Evolutionary conservation across 2,329 filamentous ascomycete genomes (phyloP), one percentile per base, ranked within the genome.

Genomic region (Pseudocercospora vitis): DNA sequence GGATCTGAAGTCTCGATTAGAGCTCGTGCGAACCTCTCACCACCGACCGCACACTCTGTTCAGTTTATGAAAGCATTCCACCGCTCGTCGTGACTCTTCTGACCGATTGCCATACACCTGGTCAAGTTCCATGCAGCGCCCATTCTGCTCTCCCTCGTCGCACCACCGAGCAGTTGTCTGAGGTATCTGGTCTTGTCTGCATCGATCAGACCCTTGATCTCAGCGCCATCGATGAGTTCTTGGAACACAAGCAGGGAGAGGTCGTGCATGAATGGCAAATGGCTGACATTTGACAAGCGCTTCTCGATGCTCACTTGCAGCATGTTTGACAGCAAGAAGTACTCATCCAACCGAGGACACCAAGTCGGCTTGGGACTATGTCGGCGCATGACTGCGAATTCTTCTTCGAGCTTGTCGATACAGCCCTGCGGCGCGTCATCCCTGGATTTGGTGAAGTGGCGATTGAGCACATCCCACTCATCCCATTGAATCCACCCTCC

Each of bases 71-170:
- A 61, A 7, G 53, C 52, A 23, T 53, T 26, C 16, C 24, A 31
- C 23, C 53, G 42, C 23, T 53, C 53, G 47, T 50, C 52, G 2
- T 51, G 5, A 4, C 37, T 45, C 29, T 61, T 61, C 45, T 56
- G 52, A 2, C 57, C 59, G 12, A 61, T 39, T 2, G 57, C 55
- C 59, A 61, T 61, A 35, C 59, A 61, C 40, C 59, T 46, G 9
- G 59, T 61, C 46, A 61, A 32, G 31, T 61, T 61, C 59, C 57
- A 61, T 5, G 57, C 59, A n/a, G 57, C 59, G 6, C 59, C 59
- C 18, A 31, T 45, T 33, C 59, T 47, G 18, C 59, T 61, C 21
- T 61, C 59, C 35, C 57, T 46, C 21, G 53, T 59, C 6, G 59
- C 59, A 7, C 59, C 59, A 7, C 55, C 59, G 4, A 61, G 39